Evolutionary conservation across 495 filamentous ascomycete genomes (phyloP), one percentile per base, ranked within the genome.

Genomic region (Lophiostoma macrostomum): DNA sequence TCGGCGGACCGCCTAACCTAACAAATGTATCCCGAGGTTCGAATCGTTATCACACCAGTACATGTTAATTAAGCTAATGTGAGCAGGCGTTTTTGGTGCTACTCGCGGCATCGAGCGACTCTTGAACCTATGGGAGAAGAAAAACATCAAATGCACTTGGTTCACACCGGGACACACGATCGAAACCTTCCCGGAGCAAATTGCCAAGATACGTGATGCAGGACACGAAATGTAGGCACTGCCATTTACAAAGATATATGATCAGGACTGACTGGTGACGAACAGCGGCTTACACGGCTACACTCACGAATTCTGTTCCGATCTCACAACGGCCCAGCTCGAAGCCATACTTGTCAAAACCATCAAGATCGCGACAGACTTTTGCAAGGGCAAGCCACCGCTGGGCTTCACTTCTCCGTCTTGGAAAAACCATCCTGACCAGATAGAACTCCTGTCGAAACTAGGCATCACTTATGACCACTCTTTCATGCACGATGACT

Each of bases 401-500:
- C 39, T 46, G 20, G 67, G 67, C n/a, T 65, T 51, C 31, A 57
- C 53, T 3, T 60, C 66, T 1, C 66, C 64, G 5, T 28, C 42
- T 11, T 67, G 73, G 63, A 67, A 70, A 30, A 71, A 64, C 14
- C 66, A 64, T 10, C 65, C 61, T 40, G 63, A 69, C 16, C 69
- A 65, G 12, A 72, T 72, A 49, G 51, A 63, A 61, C 58, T 73
- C 48, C 31, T 68, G 28, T 29, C 49, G 38, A 64, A 58, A 40
- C 34, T 37, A 2, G 60, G 43, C 31, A 50, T 55, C 10, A 19
- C 32, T n/a, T 40, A 42, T 27, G 74, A 75, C 31, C 71, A 74
- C 45, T 72, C 68, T 2, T 70, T 79, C 50, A 76, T 69, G 41
- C 74, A 76, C 30, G 71, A 76, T 32, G 76, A 79, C 52, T 76